Evolutionary conservation across 1,284 basidiomycete genomes (phyloP).

Genomic region (Ganoderma leucocontextum): DNA sequence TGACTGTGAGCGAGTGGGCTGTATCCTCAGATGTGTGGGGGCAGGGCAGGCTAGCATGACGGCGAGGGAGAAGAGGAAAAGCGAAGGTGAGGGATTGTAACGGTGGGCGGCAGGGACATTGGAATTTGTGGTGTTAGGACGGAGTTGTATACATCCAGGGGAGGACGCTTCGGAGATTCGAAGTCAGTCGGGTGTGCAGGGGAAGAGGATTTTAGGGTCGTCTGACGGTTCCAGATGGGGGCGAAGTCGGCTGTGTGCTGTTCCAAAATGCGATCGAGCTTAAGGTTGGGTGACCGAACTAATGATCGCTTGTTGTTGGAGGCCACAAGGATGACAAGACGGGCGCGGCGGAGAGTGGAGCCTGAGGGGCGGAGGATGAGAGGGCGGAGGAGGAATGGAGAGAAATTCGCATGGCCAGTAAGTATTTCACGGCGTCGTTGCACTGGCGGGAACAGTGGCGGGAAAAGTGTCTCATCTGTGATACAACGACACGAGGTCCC

Average conservation of each 20-base stretch:
- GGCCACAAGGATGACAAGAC: constrained; percentile 4
- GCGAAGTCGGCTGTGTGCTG: constrained; percentile 13
- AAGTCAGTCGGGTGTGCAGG: constrained; percentile 8
- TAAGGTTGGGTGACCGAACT: constrained; percentile 23
- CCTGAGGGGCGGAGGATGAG: not conserved
- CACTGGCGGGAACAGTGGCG: constrained; percentile 10
- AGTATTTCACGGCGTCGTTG: constrained; percentile 15
- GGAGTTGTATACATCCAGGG: constrained; percentile 25
- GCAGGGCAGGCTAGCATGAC: constrained; percentile 29
- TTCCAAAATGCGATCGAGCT: constrained; percentile 22
- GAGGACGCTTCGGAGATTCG: constrained; percentile 8
- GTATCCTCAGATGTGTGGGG: constrained; percentile 4
- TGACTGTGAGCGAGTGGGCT: constrained; percentile 24
- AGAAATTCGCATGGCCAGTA: constrained; percentile 8
- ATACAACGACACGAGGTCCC: constrained; percentile 12
- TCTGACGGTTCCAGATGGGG: constrained; percentile 15
- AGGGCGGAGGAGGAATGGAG: constrained; percentile 5
- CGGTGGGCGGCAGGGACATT: constrained; percentile 21
- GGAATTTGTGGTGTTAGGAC: constrained; percentile 18
- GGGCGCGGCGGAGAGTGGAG: not conserved
- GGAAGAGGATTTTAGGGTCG: constrained; percentile 18
- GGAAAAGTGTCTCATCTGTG: constrained; percentile 21
- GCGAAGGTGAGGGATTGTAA: not conserved
- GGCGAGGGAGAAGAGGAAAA: constrained; percentile 14
- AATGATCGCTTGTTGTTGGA: constrained; percentile 18